phyloP scores from a whole-genome alignment of 2,329 filamentous ascomycete genomes.

The Gaeumannomyces tritici region DNA sequence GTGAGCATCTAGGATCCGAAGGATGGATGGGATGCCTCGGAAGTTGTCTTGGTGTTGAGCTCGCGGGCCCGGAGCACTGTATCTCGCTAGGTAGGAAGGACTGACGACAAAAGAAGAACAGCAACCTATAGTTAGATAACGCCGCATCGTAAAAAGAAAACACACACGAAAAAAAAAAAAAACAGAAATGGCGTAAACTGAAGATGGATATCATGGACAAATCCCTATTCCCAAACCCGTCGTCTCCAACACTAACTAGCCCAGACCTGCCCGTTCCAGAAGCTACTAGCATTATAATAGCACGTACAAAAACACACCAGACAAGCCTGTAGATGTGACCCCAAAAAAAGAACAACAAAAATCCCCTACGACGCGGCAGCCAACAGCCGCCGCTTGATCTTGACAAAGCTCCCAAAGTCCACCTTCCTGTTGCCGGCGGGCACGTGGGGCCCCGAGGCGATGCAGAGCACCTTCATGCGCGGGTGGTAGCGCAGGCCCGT shows the following conservation, averaged over 20 bases:
- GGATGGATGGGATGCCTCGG: not conserved
- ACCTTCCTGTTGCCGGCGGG: conserved; percentile 41
- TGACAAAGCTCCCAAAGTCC: conserved; percentile 37
- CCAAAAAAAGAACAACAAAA: too few relatives aligned
- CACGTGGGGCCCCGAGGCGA: conserved; percentile 77
- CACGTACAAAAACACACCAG: not conserved
- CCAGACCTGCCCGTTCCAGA: not conserved
- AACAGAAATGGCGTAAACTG: not conserved
- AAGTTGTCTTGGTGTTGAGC: not conserved
- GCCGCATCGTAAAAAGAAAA: too few relatives aligned
- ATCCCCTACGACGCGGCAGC: conserved; percentile 14
- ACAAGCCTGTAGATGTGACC: not conserved
- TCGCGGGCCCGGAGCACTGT: not conserved
- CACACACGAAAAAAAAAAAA: too few relatives aligned
- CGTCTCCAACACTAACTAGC: not conserved
- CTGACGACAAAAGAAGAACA: not conserved
- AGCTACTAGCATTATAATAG: not conserved
- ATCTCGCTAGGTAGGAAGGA: not conserved
- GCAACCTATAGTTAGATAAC: too few relatives aligned
- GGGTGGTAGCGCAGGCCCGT: conserved; percentile 75
- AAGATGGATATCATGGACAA: not conserved
- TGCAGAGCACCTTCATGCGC: conserved; percentile 89
- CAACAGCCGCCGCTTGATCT: conserved; percentile 29
- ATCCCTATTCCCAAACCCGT: not conserved
- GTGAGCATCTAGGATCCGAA: not conserved